Percentiles rank a stretch among this genome's conserved stretches.
These are phyloP conservation scores for Raphanus raphanistrum DNA, from an alignment of 345 rosid species.

Conservation along the genomic window DNA sequence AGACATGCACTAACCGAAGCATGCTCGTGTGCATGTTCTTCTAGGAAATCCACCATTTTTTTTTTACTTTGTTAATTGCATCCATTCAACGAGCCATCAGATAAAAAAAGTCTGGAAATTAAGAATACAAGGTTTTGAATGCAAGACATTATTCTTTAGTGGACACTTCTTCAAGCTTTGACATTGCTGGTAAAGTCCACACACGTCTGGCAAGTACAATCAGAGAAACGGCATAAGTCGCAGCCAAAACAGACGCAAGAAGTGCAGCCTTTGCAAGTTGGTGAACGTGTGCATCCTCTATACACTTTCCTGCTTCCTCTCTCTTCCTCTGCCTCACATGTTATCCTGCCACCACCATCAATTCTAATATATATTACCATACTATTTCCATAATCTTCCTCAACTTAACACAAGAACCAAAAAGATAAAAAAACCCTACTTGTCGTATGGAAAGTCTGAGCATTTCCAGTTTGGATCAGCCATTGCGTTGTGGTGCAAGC, in stretches of 20 bases:
- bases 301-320: constrained; percentile 93
- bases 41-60: constrained; percentile 22
- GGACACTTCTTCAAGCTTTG: constrained; percentile 28
- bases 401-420: background rate
- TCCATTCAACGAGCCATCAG: constrained; percentile 18
- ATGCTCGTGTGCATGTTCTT: constrained; percentile 40
- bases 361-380: background rate
- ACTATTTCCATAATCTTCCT: background rate
- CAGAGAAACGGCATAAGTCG: constrained; percentile 84
- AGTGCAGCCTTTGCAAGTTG: constrained; percentile 96
- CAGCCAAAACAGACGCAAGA: constrained; percentile 99
- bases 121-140: constrained; percentile 26
- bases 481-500: constrained; percentile 84
- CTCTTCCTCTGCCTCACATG: constrained; percentile 75
- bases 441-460: constrained; percentile 83
- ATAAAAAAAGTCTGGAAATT: background rate
- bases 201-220: constrained; percentile 97
- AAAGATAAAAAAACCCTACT: constrained; percentile 44
- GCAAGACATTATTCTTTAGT: constrained; percentile 2
- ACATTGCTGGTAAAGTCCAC: constrained; percentile 68
- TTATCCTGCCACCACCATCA: constrained; percentile 51
- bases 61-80: constrained; percentile 4
- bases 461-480: constrained; percentile 88
- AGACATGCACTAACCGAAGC: constrained; percentile 40
- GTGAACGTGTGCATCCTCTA: constrained; percentile 84